Percentiles rank a stretch among this genome's conserved stretches.
phyloP scores from a whole-genome alignment of 208 protist species.

The Strigomonas culicis region DNA sequence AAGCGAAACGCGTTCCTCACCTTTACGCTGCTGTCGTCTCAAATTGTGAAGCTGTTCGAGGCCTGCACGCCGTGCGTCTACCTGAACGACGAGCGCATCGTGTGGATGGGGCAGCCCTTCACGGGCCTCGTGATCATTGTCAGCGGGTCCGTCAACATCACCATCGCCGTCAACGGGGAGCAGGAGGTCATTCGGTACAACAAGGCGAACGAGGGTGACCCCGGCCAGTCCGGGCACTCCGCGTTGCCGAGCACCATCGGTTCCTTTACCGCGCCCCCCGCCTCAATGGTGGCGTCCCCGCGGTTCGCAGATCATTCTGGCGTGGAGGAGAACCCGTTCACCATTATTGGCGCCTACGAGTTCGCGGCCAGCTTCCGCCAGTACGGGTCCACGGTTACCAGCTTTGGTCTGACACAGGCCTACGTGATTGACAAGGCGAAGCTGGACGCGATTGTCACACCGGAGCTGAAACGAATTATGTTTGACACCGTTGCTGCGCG shows the following conservation, averaged over 20 bases:
- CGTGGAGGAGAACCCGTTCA: conserved; percentile 17
- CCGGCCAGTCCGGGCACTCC: not conserved
- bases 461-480: conserved; percentile 44
- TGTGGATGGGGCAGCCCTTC: conserved; percentile 62
- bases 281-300: too few relatives aligned
- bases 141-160: conserved; percentile 61
- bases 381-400: conserved; percentile 68
- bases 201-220: not conserved
- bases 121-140: conserved; percentile 59
- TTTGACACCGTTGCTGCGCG: conserved; percentile 30
- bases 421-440: conserved; percentile 51
- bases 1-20: conserved; percentile 66
- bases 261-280: not conserved
- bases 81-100: conserved; percentile 72
- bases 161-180: conserved; percentile 44
- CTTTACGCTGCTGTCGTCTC: conserved; percentile 48
- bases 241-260: not conserved
- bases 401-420: conserved; percentile 73
- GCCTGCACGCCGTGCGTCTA: conserved; percentile 51
- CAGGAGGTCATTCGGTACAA: conserved; percentile 26
- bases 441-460: conserved; percentile 46
- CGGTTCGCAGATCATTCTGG: too few relatives aligned
- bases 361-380: conserved; percentile 52
- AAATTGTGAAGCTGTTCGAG: conserved; percentile 58
- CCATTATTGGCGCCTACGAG: conserved; percentile 74